A percentile compares a stretch with the other conserved stretches of the same genome.
These are phyloP conservation scores for Glomus cerebriforme DNA, from an alignment of 192 early-diverging fungal genomes.

Conservation along the genomic window DNA sequence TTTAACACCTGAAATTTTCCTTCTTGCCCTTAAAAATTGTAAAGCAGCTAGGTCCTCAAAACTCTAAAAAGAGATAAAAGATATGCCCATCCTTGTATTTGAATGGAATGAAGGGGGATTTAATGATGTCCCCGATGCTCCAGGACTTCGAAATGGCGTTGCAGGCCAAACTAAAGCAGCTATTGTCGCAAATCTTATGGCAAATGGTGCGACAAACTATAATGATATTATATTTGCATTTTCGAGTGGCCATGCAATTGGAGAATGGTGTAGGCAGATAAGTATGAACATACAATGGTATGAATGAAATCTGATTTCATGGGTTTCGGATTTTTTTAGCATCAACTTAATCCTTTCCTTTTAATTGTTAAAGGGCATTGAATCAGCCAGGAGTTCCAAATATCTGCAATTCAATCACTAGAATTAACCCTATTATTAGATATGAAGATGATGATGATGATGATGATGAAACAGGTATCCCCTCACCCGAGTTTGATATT, in stretches of 20 bases:
- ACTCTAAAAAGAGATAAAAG: constrained; percentile 20
- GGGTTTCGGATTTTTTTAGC: constrained; percentile 20
- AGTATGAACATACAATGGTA: constrained; percentile 13
- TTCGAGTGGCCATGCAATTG: background rate
- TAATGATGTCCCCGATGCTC: constrained; percentile 2
- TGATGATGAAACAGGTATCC: too few species aligned
- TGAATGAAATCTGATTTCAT: constrained; percentile 8
- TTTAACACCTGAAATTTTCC: background rate
- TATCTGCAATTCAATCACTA: background rate
- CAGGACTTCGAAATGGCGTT: constrained; percentile 16
- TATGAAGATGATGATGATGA: too few species aligned
- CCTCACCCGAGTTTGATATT: too few species aligned
- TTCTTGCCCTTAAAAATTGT: background rate
- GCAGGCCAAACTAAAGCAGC: constrained; percentile 5
- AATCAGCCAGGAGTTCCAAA: constrained; percentile 8
- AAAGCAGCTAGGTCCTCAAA: constrained; percentile 1
- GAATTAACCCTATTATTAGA: too few species aligned
- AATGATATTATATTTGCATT: constrained; percentile 22
- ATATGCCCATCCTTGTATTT: constrained; percentile 14
- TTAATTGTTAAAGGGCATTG: constrained; percentile 3
- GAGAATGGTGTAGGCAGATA: background rate
- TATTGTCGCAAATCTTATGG: constrained; percentile 20
- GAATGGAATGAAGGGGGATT: background rate
- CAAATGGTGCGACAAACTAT: constrained; percentile 20
- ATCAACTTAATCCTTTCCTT: background rate